Evolutionary conservation across 164 flowering plant genomes (phyloP), one percentile per base, ranked within the genome.

Genomic region (Vitis rotundifolia): DNA sequence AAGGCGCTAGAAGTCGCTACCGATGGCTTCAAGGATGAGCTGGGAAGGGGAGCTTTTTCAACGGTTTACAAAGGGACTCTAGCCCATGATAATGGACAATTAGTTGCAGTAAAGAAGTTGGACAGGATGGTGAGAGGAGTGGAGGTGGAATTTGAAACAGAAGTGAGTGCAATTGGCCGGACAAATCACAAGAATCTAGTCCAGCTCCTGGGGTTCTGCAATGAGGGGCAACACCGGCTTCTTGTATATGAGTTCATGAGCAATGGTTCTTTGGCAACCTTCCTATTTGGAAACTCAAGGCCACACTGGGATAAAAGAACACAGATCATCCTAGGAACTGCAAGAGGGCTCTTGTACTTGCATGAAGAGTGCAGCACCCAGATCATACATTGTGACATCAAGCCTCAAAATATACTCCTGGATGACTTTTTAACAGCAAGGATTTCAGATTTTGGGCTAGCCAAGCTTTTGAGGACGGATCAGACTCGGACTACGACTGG

Each of bases 11-110:
- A 62, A 51, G 62, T 66, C 29, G 76, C 72, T 0, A 75, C 77
- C 5, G 47, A 66, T 52, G 72, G 75, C 1, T 79, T 79, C 72
- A 67, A 73, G 53, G 72, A 79, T 49, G 75, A 69, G 31, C 29
- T 79, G 31, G 82, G 79, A 4, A 70, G 55, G 49, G 79, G 82
- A n/a, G 61, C 82, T 31, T 79, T 71, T 28, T 76, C 76, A 3
- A 63, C 19, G 11, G 77, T 79, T 26, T 79, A 69, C 26, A 79
- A 75, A 64, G 82, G 82, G 3, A 10, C 49, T 44, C 8, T 65
- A 12, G 59, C 5, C 3, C 37, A 60, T 4, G 22, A 14, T 7
- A 50, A 60, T 4, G 22, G 19, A 8, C 44, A 31, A 16, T 14
- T 64, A 3, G 70, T 78, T 3, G 81, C 79, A 26, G 76, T 73